Conservation (phyloP, 1,139 yeast genomes). For the Scheffersomyces segobiensis region DNA sequence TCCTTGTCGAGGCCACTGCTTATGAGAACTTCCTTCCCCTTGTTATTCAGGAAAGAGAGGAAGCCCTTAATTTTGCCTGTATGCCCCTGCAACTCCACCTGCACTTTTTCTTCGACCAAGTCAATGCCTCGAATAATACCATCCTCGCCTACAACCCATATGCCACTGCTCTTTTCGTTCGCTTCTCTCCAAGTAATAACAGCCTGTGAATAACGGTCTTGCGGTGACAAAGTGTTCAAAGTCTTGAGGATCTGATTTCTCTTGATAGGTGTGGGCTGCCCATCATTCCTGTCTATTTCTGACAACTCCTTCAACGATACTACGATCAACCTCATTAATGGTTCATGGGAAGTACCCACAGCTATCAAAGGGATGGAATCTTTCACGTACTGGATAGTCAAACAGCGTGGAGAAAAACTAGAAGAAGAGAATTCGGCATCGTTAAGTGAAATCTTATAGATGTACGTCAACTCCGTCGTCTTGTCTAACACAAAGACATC, state of each 20-base stretch:
- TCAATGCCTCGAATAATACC: slow-evolving; percentile 66
- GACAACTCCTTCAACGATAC: slow-evolving; percentile 40
- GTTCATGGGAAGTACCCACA: slow-evolving; percentile 73
- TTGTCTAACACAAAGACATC: slow-evolving; percentile 38
- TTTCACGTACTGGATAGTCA: slow-evolving; percentile 26
- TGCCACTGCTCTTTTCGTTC: slow-evolving; percentile 37
- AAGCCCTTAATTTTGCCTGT: slow-evolving; percentile 50
- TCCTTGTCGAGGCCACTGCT: slow-evolving; percentile 50
- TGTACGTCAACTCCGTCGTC: slow-evolving; percentile 16
- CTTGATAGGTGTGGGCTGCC: slow-evolving; percentile 15
- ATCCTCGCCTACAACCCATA: slow-evolving; percentile 73
- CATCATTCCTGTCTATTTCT: background rate
- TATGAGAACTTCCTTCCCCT: slow-evolving; percentile 36
- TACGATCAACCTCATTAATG: slow-evolving; percentile 67
- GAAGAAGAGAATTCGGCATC: slow-evolving; percentile 75
- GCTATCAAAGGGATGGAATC: slow-evolving; percentile 36
- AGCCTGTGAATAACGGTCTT: slow-evolving; percentile 68
- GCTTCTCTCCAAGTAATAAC: slow-evolving; percentile 41
- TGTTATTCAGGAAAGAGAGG: slow-evolving; percentile 1
- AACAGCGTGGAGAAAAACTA: slow-evolving; percentile 60
- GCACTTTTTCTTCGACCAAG: slow-evolving; percentile 25
- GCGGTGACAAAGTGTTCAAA: slow-evolving; percentile 63
- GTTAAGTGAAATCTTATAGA: slow-evolving; percentile 59
- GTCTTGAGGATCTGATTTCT: slow-evolving; percentile 56
- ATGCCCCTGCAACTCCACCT: slow-evolving; percentile 29